Evolutionary conservation across 169 alveolate genomes (phyloP).

Genomic region (Eimeria praecox): DNA sequence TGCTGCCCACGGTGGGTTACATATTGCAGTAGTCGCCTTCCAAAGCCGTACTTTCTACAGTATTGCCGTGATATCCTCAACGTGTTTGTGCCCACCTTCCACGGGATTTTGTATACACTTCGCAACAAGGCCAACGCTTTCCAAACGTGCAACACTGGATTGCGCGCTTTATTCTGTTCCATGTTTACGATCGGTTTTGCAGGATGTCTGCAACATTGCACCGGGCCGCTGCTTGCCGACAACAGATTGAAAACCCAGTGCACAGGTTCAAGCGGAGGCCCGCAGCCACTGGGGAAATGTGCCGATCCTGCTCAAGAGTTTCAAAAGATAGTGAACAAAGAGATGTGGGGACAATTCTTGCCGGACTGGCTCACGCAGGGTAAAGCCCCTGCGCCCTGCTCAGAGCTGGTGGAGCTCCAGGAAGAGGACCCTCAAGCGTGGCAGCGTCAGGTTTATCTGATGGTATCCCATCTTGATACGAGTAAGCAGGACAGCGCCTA

Average conservation of each 20-base stretch:
- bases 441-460: conserved; percentile 67
- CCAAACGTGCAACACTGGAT: neutral
- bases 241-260: conserved; percentile 49
- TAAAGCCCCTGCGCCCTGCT: conserved; percentile 27
- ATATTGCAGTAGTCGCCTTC: neutral
- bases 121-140: neutral
- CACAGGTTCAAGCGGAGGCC: conserved; percentile 20
- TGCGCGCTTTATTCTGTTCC: neutral
- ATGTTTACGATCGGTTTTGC: neutral
- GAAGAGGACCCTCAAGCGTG: conserved; percentile 47
- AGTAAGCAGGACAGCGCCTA: conserved; percentile 22
- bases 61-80: neutral
- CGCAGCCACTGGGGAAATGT: conserved; percentile 56
- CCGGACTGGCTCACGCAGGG: conserved; percentile 42
- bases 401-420: conserved; percentile 33
- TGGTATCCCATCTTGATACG: conserved; percentile 48
- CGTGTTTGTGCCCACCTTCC: neutral
- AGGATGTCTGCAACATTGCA: conserved; percentile 45
- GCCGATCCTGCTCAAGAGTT: conserved; percentile 71
- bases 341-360: neutral
- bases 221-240: conserved; percentile 52
- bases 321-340: neutral
- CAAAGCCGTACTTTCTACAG: neutral
- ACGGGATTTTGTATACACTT: neutral
- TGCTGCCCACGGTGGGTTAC: conserved; percentile 48